Evolutionary conservation across 2,329 filamentous ascomycete genomes (phyloP), one percentile per base, ranked within the genome.

Genomic region (Elsinoe perseae): DNA sequence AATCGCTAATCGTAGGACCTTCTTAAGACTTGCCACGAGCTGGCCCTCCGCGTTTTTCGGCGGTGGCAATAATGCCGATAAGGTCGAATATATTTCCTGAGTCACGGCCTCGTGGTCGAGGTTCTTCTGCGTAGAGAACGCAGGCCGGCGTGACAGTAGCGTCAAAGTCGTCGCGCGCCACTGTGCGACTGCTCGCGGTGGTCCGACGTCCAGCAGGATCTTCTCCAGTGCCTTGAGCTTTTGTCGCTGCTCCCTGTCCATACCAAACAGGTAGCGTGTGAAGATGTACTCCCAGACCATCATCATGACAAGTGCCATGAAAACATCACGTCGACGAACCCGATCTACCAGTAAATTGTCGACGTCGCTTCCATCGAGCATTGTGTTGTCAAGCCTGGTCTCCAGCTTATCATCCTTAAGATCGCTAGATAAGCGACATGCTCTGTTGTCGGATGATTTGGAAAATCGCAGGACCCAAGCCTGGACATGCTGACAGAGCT

Each of bases 201-300:
- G 89, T 50, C 92, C 93, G 64, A 95, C 87, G 68, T 98, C 93
- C 18, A 81, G 80, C 27, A 98, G 80, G 36, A 87, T 85, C 76
- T 95, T 96, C 74, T 98, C 95, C 7, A 98, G 81, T 30, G 87
- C 84, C 75, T 98, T 97, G 70, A 98, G 85, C 73, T 97, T 97
- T 72, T 97, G 91, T 64, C 93, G 84, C 73, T 98, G 93, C 72
- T 97, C 93, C 64, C 91, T 83, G 69, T 98, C 93, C 89, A 98
- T 95, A 65, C 93, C 93, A 69, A 98, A 98, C 23, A 98, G 83
- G 70, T 98, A 98, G 61, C 93, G 84, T 7, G 92, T 96, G 69
- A 98, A 98, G 68, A 98, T 85, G 67, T 95, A 96, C 72, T 98
- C 93, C 91, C 91, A 98, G 53, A 98, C 85, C 90, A 98, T 96